phyloP scores from a whole-genome alignment of 345 rosid species.

The Reutealis trisperma region DNA sequence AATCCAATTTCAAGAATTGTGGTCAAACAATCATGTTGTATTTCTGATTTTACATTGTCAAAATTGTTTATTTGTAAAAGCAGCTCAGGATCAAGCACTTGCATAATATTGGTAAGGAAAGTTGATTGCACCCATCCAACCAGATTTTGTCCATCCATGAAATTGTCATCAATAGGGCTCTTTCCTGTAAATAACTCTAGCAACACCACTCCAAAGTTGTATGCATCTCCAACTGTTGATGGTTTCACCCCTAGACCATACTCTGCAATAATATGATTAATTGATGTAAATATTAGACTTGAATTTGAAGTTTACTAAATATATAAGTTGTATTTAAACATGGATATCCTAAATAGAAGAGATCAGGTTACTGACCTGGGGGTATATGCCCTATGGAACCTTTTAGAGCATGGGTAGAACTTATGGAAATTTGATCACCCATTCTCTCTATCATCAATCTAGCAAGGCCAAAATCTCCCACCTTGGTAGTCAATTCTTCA shows the following conservation, averaged over 20 bases:
- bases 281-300: too few relatives aligned
- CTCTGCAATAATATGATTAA: conserved; percentile 29
- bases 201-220: conserved; percentile 42
- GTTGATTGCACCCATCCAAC: conserved; percentile 38
- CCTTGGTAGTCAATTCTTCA: conserved; percentile 32
- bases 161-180: conserved; percentile 41
- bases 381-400: not conserved
- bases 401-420: not conserved
- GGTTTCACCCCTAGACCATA: conserved; percentile 49
- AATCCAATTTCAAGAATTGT: conserved; percentile 42
- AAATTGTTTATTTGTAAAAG: not conserved
- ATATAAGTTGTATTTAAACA: too few relatives aligned
- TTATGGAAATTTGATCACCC: not conserved
- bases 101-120: conserved; percentile 17
- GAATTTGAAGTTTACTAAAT: too few relatives aligned
- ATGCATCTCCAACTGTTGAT: conserved; percentile 49
- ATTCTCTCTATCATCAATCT: conserved; percentile 28
- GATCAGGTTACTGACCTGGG: not conserved
- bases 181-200: conserved; percentile 45
- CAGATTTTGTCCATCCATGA: too few relatives aligned
- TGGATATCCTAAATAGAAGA: too few relatives aligned
- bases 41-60: not conserved
- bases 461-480: conserved; percentile 60
- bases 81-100: conserved; percentile 43
- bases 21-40: conserved; percentile 27